Evolutionary conservation across 2,329 filamentous ascomycete species (phyloP).

Genomic region (Venturia asperata): DNA sequence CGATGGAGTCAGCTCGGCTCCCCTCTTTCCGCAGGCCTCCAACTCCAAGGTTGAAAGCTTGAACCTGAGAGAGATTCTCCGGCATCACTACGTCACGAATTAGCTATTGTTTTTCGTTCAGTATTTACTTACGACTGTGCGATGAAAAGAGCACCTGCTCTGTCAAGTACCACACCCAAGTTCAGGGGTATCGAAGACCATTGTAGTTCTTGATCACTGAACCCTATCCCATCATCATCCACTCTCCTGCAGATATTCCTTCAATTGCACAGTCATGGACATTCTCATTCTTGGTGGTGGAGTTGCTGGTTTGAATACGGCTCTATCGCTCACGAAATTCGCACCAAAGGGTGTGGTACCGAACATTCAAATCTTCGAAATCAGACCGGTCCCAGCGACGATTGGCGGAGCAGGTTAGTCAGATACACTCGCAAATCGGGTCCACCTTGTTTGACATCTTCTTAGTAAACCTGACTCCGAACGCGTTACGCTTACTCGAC

Average conservation of each 20-base stretch:
- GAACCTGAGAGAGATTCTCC: background rate
- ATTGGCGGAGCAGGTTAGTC: slow-evolving; percentile 28
- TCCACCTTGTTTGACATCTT: slow-evolving; percentile 23
- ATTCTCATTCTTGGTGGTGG: slow-evolving; percentile 27
- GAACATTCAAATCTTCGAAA: slow-evolving; percentile 14
- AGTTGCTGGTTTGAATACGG: slow-evolving; percentile 24
- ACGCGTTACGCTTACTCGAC: slow-evolving; percentile 38
- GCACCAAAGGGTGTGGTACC: background rate
- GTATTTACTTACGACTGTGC: background rate
- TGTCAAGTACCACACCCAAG: background rate
- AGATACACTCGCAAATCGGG: slow-evolving; percentile 28
- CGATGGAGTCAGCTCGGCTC: background rate
- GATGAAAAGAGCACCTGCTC: background rate
- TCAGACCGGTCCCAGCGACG: slow-evolving; percentile 18
- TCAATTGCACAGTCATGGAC: slow-evolving; percentile 17
- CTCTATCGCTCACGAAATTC: slow-evolving; percentile 23
- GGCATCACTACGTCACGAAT: background rate
- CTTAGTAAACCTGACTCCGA: slow-evolving; percentile 38
- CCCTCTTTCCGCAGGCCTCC: background rate
- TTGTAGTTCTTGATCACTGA: background rate
- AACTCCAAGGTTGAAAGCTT: background rate
- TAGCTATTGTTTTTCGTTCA: background rate
- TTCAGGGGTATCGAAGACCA: background rate
- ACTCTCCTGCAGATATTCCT: background rate
- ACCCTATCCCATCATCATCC: background rate